Evolutionary conservation across 139 green algal species (phyloP), one percentile per base, ranked within the genome.

Genomic region (Yamagishiella unicocca): DNA sequence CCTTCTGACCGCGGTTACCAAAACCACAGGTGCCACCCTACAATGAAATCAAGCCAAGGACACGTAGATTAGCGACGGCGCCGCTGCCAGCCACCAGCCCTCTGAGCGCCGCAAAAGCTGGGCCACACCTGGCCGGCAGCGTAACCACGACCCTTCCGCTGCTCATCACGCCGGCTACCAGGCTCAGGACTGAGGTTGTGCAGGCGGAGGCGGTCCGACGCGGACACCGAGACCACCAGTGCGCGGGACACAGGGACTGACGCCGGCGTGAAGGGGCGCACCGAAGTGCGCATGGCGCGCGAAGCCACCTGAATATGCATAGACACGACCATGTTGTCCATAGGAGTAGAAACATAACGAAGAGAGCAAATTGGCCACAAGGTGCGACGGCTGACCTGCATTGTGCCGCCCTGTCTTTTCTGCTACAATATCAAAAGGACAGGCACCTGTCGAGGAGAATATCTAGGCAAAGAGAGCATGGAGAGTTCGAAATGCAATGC

Each of bases 1-100:
- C 94, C 91, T 99, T 99, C 90, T 99, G 98, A 25, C 98, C 98
- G 46, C 97, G 93, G 93, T 98, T 99, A 81, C 98, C 98, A 62
- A 98, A 98, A 84, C 98, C 98, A 89, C 96, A 98, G 58, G 93
- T 98, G 40, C 93, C 97, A 66, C 98, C 98, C 96, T 98, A 88
- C 46, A 62, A 46, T 58, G 14, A 12, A 37, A 14, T 2, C 0
- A 35, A 46, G 1, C 5, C 6, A 54, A 61, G 3, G 6, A 58
- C 21, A 2, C 12, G 6, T 8, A 38, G 27, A 38, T 53, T 6
- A 66, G 33, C 21, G 1, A 2, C 46, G 0, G 62, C 21, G 1
- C 25, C 1, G 33, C 64, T 55, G 1, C 35, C 19, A 43, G 29
- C 2, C 66, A 53, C 43, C 22, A 31, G 43, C 12, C 38, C 40